A percentile compares a stretch with the other conserved stretches of the same genome.
These are phyloP conservation scores for Limonium bicolor DNA, from an alignment of 148 eudicot species.

Conservation along the genomic window DNA sequence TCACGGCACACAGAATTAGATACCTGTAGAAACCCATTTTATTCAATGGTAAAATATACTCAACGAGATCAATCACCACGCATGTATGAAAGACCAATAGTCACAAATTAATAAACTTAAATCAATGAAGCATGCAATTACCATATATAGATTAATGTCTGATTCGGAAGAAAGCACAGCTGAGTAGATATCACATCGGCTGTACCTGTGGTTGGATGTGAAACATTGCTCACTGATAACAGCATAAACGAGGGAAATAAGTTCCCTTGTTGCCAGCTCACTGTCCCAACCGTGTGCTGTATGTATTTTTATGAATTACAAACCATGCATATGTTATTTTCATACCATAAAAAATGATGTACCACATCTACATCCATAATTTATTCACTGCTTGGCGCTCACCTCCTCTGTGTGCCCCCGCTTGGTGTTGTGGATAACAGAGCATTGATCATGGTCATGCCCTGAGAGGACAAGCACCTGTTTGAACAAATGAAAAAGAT, in stretches of 20 bases:
- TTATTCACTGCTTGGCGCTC: too few relatives aligned
- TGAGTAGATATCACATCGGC: slow-evolving; percentile 31
- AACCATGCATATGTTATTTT: background rate
- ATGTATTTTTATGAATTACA: slow-evolving; percentile 12
- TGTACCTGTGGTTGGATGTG: slow-evolving; percentile 21
- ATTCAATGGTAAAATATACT: background rate
- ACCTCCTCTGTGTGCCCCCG: slow-evolving; percentile 65
- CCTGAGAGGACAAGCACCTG: slow-evolving; percentile 86
- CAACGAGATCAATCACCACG: background rate
- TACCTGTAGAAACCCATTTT: slow-evolving; percentile 36
- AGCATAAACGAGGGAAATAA: slow-evolving; percentile 85
- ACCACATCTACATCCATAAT: too few relatives aligned
- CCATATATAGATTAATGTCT: slow-evolving; percentile 67
- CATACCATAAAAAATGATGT: too few relatives aligned
- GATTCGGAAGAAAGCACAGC: slow-evolving; percentile 79
- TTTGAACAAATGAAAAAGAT: slow-evolving; percentile 2
- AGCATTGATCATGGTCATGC: slow-evolving; percentile 96
- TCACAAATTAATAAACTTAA: background rate
- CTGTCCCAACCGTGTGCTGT: slow-evolving; percentile 89
- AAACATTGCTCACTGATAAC: slow-evolving; percentile 43
- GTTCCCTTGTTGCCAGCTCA: slow-evolving; percentile 98
- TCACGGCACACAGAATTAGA: slow-evolving; percentile 43
- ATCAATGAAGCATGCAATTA: slow-evolving; percentile 14
- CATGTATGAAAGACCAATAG: background rate
- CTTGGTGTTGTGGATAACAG: slow-evolving; percentile 47